phyloP scores from a whole-genome alignment of 2,329 filamentous ascomycete genomes.

The Trichothecium sympodiale region DNA sequence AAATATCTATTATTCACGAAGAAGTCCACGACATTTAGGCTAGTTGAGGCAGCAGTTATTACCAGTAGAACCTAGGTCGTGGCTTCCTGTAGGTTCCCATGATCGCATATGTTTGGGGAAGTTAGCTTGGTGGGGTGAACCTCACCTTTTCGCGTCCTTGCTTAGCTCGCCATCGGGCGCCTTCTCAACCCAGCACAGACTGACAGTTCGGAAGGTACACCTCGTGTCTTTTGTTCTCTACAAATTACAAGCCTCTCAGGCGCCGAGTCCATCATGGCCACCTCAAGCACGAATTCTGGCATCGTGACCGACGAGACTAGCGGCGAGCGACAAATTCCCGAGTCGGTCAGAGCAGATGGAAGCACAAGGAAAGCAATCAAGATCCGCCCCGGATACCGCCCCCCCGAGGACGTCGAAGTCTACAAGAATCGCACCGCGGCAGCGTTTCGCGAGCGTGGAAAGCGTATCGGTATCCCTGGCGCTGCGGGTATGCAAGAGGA shows the following conservation, averaged over 20 bases:
- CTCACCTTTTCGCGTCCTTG: no score
- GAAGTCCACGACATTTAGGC: no score
- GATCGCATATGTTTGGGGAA: no score
- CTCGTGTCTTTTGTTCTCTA: no score
- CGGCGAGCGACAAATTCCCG: constrained; percentile 81
- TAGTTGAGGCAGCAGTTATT: no score
- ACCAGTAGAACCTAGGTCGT: no score
- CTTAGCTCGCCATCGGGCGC: no score
- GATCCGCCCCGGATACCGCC: constrained; percentile 84
- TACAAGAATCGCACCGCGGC: constrained; percentile 91
- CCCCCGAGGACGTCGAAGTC: constrained; percentile 88
- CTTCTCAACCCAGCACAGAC: constrained; percentile 1
- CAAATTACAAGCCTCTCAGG: no score
- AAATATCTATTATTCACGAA: no score
- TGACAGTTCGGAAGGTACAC: no score
- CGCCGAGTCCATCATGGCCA: constrained; percentile 30
- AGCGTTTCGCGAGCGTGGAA: constrained; percentile 65
- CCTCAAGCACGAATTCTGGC: constrained; percentile 42
- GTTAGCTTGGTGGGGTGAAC: no score
- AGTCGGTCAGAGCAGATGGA: constrained; percentile 77
- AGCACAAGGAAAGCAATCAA: constrained; percentile 90
- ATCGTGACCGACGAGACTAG: constrained; percentile 66
- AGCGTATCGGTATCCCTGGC: constrained; percentile 56
- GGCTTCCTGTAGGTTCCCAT: no score
- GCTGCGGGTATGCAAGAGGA: constrained; percentile 48